phyloP scores from a whole-genome alignment of 306 rosid species.

The Quercus engelmannii region DNA sequence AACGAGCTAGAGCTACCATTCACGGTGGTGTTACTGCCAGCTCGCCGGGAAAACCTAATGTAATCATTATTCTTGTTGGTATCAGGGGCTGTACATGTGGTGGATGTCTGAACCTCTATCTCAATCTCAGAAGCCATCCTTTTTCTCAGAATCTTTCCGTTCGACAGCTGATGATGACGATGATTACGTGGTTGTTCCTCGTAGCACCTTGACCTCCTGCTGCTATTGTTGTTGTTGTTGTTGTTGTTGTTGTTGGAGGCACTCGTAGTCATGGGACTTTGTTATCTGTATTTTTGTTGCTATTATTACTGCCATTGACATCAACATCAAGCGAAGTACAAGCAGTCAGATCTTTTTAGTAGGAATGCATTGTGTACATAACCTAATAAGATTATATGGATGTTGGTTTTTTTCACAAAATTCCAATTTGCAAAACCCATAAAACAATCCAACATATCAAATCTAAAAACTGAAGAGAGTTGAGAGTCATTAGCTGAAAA shows the following conservation, averaged over 20 bases:
- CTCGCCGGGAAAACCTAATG: conserved; percentile 51
- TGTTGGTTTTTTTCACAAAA: no score
- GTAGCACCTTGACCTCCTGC: conserved; percentile 4
- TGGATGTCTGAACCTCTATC: conserved; percentile 52
- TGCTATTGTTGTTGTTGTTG: conserved; percentile 15
- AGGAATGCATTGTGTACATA: no score
- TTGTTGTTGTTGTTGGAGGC: conserved; percentile 16
- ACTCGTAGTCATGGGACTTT: conserved; percentile 18
- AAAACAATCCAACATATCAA: no score
- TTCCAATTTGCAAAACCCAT: no score
- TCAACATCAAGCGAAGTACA: conserved; percentile 44
- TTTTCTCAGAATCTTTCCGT: conserved; percentile 61
- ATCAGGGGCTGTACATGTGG: not conserved
- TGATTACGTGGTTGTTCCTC: conserved; percentile 19
- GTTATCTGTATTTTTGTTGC: conserved; percentile 19
- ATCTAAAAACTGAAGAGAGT: no score
- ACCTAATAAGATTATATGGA: no score
- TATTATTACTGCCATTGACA: conserved; percentile 14
- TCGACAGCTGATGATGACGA: conserved; percentile 2
- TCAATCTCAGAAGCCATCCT: conserved; percentile 93
- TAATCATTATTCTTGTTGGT: conserved; percentile 11
- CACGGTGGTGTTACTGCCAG: no score
- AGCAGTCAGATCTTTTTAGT: conserved; percentile 41
- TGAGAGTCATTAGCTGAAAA: no score
- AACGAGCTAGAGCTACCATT: conserved; percentile 1